Base-by-base conservation (phyloP, 352 stramenopile species). In the Phytophthora lateralis region DNA sequence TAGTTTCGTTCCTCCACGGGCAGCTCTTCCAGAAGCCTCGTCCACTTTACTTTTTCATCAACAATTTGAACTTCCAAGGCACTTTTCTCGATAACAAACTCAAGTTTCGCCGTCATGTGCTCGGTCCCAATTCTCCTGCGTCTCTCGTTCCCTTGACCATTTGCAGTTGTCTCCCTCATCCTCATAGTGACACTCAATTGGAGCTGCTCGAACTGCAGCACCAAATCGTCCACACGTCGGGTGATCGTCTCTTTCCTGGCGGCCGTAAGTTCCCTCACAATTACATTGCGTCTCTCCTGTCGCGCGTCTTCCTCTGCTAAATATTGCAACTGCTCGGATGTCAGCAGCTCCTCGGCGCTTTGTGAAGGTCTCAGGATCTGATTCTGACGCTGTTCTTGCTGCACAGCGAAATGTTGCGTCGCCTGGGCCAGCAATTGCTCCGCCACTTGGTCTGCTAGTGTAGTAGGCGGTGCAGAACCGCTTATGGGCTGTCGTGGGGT, bases 1-100 rank as follows among this genome's bases (percentile, higher is more conserved):
- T 88, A 88, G 45, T 86, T 78, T 0, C 69, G 69, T 44, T 90
- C 80, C 14, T 69, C 21, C 0, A 70, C 52, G 0, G 76, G 69
- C 12, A 88, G 60, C 30, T 84, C 66, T 10, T 74, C 57, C 8
- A 85, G 51, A 14, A 90, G 41, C 18, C 60, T 59, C 6, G 64
- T 77, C 78, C 78, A 90, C 21, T 73, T 29, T 10, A 61, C 66
- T 3, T 38, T 38, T 27, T 39, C 55, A 26, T 60, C 43, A 17
- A 50, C 30, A 35, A 29, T 3, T 27, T 63, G 44, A 8, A 71
- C 37, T 63, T 82, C 66, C 21, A 41, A 46, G 0, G 70, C 58
- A 34, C 77, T 88, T 14, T 63, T 32, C 24, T 77, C 61, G 6
- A 85, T 59, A 6, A 87, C 64, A 26, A 60, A 54, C 21, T 77